Conservation (phyloP, 495 filamentous ascomycete genomes). For the Aspergillus diversus region DNA sequence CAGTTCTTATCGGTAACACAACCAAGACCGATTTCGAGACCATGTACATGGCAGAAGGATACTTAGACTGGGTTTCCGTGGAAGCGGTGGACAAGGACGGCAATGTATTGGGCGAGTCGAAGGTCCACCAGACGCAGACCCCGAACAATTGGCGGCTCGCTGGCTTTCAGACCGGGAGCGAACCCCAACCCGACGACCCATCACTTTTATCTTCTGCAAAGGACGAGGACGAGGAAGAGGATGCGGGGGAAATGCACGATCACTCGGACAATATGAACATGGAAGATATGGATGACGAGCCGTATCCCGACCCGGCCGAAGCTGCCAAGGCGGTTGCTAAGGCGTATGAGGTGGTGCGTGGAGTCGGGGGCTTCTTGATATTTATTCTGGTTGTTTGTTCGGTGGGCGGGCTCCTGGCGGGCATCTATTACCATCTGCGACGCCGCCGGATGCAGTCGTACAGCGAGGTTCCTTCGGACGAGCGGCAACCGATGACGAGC, state of each 20-base stretch:
- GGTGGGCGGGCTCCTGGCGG: constrained; percentile 33
- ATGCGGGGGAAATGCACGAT: constrained; percentile 10
- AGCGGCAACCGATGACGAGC: constrained; percentile 30
- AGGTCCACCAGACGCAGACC: constrained; percentile 29
- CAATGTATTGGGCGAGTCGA: constrained; percentile 36
- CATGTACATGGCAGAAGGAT: constrained; percentile 48
- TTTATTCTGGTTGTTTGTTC: constrained; percentile 35
- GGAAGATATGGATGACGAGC: constrained; percentile 15
- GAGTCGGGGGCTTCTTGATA: constrained; percentile 38
- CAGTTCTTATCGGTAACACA: constrained; percentile 39
- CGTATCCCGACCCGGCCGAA: constrained; percentile 34
- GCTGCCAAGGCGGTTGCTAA: constrained; percentile 37
- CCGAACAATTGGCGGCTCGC: constrained; percentile 41
- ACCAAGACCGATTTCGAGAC: constrained; percentile 48
- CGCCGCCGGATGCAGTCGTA: constrained; percentile 36
- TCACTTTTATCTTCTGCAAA: constrained; percentile 30
- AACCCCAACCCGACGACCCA: constrained; percentile 39
- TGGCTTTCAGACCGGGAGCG: constrained; percentile 33
- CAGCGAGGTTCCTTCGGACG: constrained; percentile 39
- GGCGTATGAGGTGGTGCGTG: constrained; percentile 43
- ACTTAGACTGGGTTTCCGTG: constrained; percentile 42
- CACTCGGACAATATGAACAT: constrained; percentile 2
- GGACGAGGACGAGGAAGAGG: constrained; percentile 21
- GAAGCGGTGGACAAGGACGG: constrained; percentile 43
- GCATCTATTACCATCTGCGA: constrained; percentile 29